Evolutionary conservation across 306 rosid species (phyloP), one percentile per base, ranked within the genome.

Genomic region (Glycine soja): DNA sequence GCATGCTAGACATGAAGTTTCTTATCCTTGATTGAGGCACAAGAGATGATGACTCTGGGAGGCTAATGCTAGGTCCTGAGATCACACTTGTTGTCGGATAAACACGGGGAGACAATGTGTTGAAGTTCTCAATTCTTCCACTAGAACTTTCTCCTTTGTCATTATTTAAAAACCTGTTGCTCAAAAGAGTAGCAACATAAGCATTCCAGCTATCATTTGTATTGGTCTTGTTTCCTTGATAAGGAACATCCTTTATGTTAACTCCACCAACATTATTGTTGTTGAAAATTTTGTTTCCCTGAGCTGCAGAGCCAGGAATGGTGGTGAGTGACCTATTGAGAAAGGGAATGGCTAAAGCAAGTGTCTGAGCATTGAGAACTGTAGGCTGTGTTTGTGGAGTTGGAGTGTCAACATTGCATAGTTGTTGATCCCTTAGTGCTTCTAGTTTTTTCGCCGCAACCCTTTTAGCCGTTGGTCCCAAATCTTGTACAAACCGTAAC

Each of bases 401-500:
- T 32, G 70, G 6, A 40, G 53, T 52, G 15, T 75, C 57, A 8
- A 13, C 70, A 45, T 9, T 2, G 18, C 8, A 0, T 3, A 4
- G 40, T 32, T 61, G 70, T 0, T 13, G 32, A 12, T 4, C 4
- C 2, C 34, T 6, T 3, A 84, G 46, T 2, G 65, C 10, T 69
- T 73, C 78, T 3, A 85, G 68, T 36, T 67, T 73, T 14, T 62
- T 61, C 0, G 58, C 65, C 2, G 86, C 86, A 73, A 38, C 38
- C 12, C 2, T 59, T 68, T 85, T 34, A 8, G 70, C 84, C 0
- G 2, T 9, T n/a, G 81, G 78, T 45, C 84, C 86, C 78, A 82
- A n/a, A 34, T 10, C 81, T 50, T 78, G 3, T 42, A 74, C 84
- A 40, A 73, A 85, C 12, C 40, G 47, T 11, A 43, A 8, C 11